A percentile compares a stretch with the other conserved stretches of the same genome.
These are phyloP conservation scores for Geosiphon pyriformis DNA, from an alignment of 192 early-diverging fungal genomes.

Conservation along the genomic window DNA sequence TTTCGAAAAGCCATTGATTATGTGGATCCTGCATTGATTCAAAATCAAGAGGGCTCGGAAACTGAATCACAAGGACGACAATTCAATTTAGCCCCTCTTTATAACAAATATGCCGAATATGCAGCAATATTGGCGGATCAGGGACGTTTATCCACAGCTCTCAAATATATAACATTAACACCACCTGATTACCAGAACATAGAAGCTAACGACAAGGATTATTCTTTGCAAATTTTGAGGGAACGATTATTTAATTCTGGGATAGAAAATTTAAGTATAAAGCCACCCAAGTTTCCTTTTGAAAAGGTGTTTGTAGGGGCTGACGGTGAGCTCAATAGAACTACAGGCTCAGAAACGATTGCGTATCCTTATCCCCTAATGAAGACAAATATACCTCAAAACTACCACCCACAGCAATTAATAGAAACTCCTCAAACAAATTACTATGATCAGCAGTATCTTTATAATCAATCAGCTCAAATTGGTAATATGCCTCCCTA, in stretches of 20 bases:
- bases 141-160: slow-evolving; percentile 70
- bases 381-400: slow-evolving; percentile 20
- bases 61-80: slow-evolving; percentile 34
- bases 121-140: slow-evolving; percentile 69
- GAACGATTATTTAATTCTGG: slow-evolving; percentile 65
- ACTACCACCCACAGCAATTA: slow-evolving; percentile 14
- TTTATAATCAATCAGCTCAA: slow-evolving; percentile 26
- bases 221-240: slow-evolving; percentile 59
- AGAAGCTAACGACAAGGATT: slow-evolving; percentile 32
- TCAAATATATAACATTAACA: slow-evolving; percentile 71
- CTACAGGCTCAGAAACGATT: slow-evolving; percentile 17
- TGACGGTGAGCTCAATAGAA: slow-evolving; percentile 33
- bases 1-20: slow-evolving; percentile 91
- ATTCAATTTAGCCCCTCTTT: slow-evolving; percentile 61
- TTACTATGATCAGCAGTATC: slow-evolving; percentile 26
- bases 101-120: slow-evolving; percentile 86
- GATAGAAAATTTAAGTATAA: slow-evolving; percentile 35
- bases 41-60: slow-evolving; percentile 35
- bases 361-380: slow-evolving; percentile 26
- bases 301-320: slow-evolving; percentile 49
- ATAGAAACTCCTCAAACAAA: slow-evolving; percentile 12
- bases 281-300: slow-evolving; percentile 58
- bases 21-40: slow-evolving; percentile 66
- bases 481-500: slow-evolving; percentile 35
- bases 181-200: slow-evolving; percentile 55